Evolutionary conservation across 192 early-diverging fungal genomes (phyloP), one percentile per base, ranked within the genome.

Genomic region (Podila minutissima): DNA sequence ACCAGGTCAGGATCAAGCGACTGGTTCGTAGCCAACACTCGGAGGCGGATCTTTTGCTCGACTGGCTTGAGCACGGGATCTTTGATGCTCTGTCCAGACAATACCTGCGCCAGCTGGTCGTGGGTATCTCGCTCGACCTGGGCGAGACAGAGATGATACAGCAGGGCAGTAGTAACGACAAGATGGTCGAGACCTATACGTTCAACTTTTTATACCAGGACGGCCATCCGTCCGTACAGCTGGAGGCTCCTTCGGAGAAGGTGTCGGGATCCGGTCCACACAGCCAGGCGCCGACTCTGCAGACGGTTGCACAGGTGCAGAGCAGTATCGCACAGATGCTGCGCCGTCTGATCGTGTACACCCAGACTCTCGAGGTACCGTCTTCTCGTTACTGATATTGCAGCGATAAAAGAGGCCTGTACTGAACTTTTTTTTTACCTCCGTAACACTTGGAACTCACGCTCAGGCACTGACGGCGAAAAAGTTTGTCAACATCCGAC

Each of bases 121-220:
- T 89, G 37, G 88, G 88, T 12, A 89, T 89, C 20, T 87, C 70
- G 49, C 65, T 86, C 37, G 74, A 87, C 51, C 69, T 81, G 5
- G 62, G 62, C 20, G 74, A 79, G 35, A 84, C 85, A 20, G 71
- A 84, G 33, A 46, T 17, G 35, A 37, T 10, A 11, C 35, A 11
- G 41, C 41, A 46, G 11, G 41, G 13, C 4, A 4, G 41, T 46
- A 46, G 12, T 17, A 46, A 46, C 41, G 41, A 17, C 41, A 73
- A 83, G 62, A 63, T 89, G 7, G 76, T 85, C 19, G 88, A 89
- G 58, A 78, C 72, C 8, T 89, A 89, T 46, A 89, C 88, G 5
- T 89, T 89, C 67, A 53, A 71, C 7, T 73, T 89, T 53, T 64
- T 82, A 3, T 89, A 89, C 69, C 84, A 86, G 11, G 59, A 81